Evolutionary conservation across 2,329 filamentous ascomycete genomes (phyloP), one percentile per base, ranked within the genome.

Genomic region (Penicillium digitatum): DNA sequence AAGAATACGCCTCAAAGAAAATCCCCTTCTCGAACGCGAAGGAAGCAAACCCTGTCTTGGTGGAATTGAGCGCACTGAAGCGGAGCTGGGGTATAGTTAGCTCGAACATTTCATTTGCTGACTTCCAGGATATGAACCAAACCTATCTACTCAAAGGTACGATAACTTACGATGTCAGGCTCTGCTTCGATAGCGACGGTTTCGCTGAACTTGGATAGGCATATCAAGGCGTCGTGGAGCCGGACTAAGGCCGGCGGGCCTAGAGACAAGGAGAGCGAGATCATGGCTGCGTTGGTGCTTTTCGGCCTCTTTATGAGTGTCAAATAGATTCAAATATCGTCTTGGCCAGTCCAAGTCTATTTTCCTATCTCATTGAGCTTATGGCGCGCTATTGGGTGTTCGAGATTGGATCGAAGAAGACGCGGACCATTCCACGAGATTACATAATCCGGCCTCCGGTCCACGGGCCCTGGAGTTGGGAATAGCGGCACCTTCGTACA

Each of bases 121-220:
- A n/a, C 5, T 40, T 32, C 12, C 3, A 31, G 27, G 9, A 8
- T 26, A 18, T 18, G 16, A 1, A 22, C 11, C 14, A 12, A 16
- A 10, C 9, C 26, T 1, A 11, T 40, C 24, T 26, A 24, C 14
- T 3, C 12, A 3, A 16, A 10, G 10, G 14, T 5, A 37, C 7
- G 3, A 18, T 35, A 20, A 35, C 70, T 68, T 75, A 84, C 84
- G 69, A 79, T 77, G 57, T 84, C 80, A 58, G 76, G 74, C 64
- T 81, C 78, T 34, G 83, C 84, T 69, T 87, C 84, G 52, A 87
- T 77, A 22, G 81, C 81, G 14, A 87, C 82, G 3, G 76, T 78
- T 60, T 87, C 84, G 67, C 81, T 82, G 71, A 87, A 87, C 69
- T 84, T 86, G 51, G 80, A 76, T 1, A 87, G 76, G 64, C 84